These are phyloP conservation scores for Cardamine chenopodiifolia DNA, from an alignment of 345 rosid genomes.

Conservation along the genomic window DNA sequence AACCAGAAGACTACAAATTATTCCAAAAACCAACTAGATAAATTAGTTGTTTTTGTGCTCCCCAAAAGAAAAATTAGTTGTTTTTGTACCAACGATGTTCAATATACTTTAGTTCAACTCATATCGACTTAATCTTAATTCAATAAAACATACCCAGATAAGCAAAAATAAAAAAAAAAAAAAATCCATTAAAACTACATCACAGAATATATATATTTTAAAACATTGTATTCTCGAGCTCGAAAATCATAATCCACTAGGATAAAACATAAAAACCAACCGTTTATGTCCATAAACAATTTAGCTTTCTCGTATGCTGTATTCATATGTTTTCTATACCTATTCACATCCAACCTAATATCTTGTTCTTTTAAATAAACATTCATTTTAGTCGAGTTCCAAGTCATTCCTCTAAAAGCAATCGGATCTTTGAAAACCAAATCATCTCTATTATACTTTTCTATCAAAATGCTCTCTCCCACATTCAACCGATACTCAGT, in stretches of 20 bases:
- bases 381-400: conserved; percentile 51
- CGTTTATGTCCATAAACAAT: conserved; percentile 46
- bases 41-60: background rate
- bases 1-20: background rate
- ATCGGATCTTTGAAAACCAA: conserved; percentile 51
- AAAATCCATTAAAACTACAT: background rate
- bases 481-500: conserved; percentile 44
- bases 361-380: conserved; percentile 68
- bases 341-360: conserved; percentile 48
- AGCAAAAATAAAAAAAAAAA: too few relatives aligned
- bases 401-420: conserved; percentile 40
- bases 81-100: background rate
- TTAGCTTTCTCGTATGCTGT: conserved; percentile 48
- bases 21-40: background rate
- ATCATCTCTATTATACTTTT: conserved; percentile 49
- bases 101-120: background rate
- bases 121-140: background rate
- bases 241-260: background rate
- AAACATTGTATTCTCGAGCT: background rate
- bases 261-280: background rate
- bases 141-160: background rate
- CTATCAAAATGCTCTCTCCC: conserved; percentile 57
- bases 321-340: conserved; percentile 51
- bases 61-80: too few relatives aligned
- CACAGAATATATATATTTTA: too few relatives aligned